A percentile compares a stretch with the other conserved stretches of the same genome.
These are phyloP conservation scores for Eimeria sp. DNA, from an alignment of 169 alveolate genomes.

Conservation along the genomic window DNA sequence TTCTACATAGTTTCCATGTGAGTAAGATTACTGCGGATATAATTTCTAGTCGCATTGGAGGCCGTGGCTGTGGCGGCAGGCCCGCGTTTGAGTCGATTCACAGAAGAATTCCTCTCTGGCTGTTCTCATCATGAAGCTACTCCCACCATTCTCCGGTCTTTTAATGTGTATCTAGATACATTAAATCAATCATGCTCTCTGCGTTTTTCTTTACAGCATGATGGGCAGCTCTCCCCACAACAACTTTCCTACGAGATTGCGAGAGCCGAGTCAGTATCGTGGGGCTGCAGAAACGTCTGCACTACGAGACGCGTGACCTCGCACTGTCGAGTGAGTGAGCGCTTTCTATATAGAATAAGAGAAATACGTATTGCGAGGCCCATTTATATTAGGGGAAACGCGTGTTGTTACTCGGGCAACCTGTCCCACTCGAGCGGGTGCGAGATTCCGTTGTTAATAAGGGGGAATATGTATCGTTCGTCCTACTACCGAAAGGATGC, in stretches of 20 bases:
- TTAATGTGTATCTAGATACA: not conserved
- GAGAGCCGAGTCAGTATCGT: not conserved
- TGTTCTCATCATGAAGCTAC: not conserved
- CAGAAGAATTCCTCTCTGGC: not conserved
- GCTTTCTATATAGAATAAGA: not conserved
- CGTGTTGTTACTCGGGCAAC: no score
- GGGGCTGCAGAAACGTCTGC: not conserved
- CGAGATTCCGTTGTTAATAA: no score
- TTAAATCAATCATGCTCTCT: not conserved
- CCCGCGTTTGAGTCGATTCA: not conserved
- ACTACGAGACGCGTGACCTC: constrained; percentile 10
- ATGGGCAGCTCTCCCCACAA: not conserved
- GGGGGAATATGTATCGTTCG: no score
- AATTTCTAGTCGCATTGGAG: not conserved
- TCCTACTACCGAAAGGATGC: not conserved
- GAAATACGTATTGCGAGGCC: no score
- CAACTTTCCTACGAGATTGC: not conserved
- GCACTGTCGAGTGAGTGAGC: not conserved
- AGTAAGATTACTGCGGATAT: not conserved
- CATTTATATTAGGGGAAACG: no score
- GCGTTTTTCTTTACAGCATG: not conserved
- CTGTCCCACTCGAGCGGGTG: no score
- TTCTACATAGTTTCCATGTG: not conserved
- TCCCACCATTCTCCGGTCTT: not conserved
- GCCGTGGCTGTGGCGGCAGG: not conserved